Evolutionary conservation across 768 basidiomycete genomes (phyloP), one percentile per base, ranked within the genome.

Genomic region (Termitomyces sp.): DNA sequence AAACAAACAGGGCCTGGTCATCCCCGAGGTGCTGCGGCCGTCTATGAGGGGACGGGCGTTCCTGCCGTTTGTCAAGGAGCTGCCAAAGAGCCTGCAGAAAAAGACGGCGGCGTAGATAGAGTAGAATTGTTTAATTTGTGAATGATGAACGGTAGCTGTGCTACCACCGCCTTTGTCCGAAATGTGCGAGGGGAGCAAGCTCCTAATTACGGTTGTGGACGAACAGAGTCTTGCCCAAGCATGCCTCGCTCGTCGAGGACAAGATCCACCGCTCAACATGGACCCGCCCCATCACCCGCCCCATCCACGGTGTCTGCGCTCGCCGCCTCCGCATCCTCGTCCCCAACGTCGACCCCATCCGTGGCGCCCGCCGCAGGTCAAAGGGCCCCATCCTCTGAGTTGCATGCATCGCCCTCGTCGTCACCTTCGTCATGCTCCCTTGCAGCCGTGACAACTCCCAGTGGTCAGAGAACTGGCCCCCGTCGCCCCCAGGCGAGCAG

Each of bases 1-100:
- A 20, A 32, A n/a, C 32, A 32, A 35, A 39, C 71, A 97, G 94
- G 96, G 96, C 32, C 79, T 99, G 60, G 81, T 86, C 55, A 88
- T 99, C 69, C 97, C 97, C 16, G 89, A 95, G 72, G 90, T 87
- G 3, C 83, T 98, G 28, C 85, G 89, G 63, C 94, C 94, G 55
- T 98, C 98, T 76, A 95, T 99, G 95, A 90, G 92, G 71, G 96
- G 97, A 4, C 85, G 95, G 3, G 87, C 89, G n/a, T 92, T 94
- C 75, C 70, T 95, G 50, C 91, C 91, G 16, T 94, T 87, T 81
- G 87, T 88, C 54, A 92, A 90, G 70, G 89, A 88, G 68, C 74
- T 94, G 62, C 91, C 92, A 11, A 93, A 92, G 76, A 81, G 79
- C 24, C 67, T 91, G 63, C 89, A 91, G 77, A 86, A 84, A 78